Evolutionary conservation across 2,329 filamentous ascomycete genomes (phyloP).

Genomic region (Fusarium piperis): DNA sequence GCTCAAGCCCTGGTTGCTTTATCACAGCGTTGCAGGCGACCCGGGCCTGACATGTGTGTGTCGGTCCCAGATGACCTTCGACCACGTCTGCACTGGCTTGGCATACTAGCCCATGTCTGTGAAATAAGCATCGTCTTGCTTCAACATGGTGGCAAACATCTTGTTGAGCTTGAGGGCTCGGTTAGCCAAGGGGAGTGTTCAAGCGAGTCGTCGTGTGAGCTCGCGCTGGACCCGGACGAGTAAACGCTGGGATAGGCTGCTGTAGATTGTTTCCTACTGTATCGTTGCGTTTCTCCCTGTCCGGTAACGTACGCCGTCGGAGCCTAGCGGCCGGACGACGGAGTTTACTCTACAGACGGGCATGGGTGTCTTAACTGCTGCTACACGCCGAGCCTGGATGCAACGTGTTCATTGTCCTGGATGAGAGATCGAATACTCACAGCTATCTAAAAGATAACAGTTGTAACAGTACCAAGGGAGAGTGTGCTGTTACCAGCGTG

Average conservation of each 20-base stretch:
- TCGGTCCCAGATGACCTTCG: not conserved
- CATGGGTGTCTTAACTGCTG: not conserved
- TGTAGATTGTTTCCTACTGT: not conserved
- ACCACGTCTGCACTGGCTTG: not conserved
- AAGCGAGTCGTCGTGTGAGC: not conserved
- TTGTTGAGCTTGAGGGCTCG: not conserved
- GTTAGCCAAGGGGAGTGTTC: not conserved
- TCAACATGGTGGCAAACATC: conserved; percentile 20
- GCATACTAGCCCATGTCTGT: not conserved
- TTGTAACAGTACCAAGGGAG: not conserved
- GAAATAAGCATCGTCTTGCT: not conserved
- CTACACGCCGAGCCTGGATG: not conserved
- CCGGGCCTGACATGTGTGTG: conserved; percentile 5
- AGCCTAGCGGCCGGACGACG: not conserved
- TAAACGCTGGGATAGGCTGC: not conserved
- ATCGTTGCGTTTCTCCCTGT: not conserved
- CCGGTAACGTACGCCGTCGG: not conserved
- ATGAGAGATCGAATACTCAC: not conserved
- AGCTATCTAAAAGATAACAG: not conserved
- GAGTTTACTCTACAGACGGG: not conserved
- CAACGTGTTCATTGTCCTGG: not conserved
- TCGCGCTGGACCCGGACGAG: not conserved
- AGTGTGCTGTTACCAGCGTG: not conserved
- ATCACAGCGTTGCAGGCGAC: conserved; percentile 3
- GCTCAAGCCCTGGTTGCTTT: not conserved